Evolutionary conservation across 1,284 basidiomycete species (phyloP).

Genomic region (Ustilago tritici): DNA sequence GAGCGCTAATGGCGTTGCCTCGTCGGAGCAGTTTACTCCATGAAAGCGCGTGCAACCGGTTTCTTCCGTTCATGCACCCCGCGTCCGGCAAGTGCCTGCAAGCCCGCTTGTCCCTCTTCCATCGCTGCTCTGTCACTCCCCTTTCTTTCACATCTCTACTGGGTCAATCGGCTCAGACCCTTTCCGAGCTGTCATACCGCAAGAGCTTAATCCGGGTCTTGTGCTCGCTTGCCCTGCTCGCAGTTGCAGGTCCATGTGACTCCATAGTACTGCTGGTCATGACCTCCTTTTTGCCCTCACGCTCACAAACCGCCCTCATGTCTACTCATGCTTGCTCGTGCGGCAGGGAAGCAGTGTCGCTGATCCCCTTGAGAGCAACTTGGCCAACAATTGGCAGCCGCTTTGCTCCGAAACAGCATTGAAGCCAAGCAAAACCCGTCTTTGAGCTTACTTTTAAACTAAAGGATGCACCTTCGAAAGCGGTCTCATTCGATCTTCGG

Average conservation of each 20-base stretch:
- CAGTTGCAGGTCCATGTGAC: constrained; percentile 6
- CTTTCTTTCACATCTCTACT: constrained; percentile 21
- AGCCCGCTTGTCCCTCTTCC: not conserved
- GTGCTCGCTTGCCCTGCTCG: constrained; percentile 13
- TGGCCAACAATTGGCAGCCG: not conserved
- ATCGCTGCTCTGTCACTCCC: not conserved
- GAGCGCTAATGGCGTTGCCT: not conserved
- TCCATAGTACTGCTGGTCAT: not conserved
- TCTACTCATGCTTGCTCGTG: not conserved
- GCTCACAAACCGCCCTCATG: not conserved
- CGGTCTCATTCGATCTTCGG: not conserved
- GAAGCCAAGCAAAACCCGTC: not conserved
- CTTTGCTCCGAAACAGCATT: not conserved
- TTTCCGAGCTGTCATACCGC: not conserved
- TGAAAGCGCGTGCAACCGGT: constrained; percentile 25
- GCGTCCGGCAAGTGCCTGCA: constrained; percentile 13
- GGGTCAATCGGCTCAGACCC: constrained; percentile 3
- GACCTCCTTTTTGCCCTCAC: not conserved
- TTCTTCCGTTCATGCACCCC: constrained; percentile 46
- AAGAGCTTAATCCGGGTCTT: not conserved
- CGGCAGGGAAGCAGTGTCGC: not conserved
- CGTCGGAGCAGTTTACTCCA: constrained; percentile 10
- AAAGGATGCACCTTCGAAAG: not conserved
- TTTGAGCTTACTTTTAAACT: not conserved
- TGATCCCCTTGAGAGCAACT: not conserved